Base-by-base conservation (phyloP, 2,329 filamentous ascomycete species). In the Colletotrichum liaoningense region DNA sequence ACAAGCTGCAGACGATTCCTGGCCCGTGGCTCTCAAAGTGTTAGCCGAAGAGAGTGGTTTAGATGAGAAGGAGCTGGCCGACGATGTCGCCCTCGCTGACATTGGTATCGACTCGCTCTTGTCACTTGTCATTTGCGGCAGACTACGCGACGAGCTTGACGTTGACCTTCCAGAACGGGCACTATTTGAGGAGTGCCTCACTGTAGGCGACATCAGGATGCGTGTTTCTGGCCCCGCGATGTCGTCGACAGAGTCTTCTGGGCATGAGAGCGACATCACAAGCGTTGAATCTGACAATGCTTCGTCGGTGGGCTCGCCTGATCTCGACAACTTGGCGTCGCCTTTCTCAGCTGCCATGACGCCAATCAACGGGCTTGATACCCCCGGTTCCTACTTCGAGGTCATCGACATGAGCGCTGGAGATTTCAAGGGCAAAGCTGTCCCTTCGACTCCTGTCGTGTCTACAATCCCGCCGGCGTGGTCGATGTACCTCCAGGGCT, bases 51-150 rank as follows among this genome's bases (percentile, higher is more conserved):
- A 91, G 78, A 85, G 88, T 6, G 89, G 89, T 71, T 84, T 90
- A 55, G 82, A 83, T 14, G 80, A 86, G 19, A 86, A 87, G 54
- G 88, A 91, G 77, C 82, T 91, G 2, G 86, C 83, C 1, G 88
- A 91, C 75, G 87, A 88, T 73, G 87, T 88, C 16, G 85, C 83
- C 52, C 90, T 91, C 76, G 80, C 84, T 4, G 88, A 91, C 74
- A 83, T 91, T 1, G 90, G 90, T 24, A 86, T 91, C n/a, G 90
- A 92, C 77, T 91, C 89, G 1, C 84, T 92, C 11, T 87, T 92
- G 81, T 85, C 88, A 1, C 81, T 92, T 12, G 89, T 88, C 6
- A 87, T 92, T 52, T 85, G 85, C 46, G 88, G 88, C 22, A 85
- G 88, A 26, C 84, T 92, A 52, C 87, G 88, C 12, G 89, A 91